Evolutionary conservation across 148 eudicot species (phyloP).

Genomic region (Fagopyrum esculentum): DNA sequence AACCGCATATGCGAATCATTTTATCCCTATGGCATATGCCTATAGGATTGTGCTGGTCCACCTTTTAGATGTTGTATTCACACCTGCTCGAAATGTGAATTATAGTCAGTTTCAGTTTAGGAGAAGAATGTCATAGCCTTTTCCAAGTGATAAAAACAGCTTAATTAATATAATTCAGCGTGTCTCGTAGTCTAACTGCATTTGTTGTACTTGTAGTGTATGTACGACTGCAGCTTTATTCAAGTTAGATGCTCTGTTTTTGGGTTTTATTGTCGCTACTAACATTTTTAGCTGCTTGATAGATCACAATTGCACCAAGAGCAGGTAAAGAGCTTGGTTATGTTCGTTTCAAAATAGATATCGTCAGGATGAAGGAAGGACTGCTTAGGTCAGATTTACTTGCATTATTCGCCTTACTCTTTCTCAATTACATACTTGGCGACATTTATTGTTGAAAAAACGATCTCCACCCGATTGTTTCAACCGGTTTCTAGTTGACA

Average conservation of each 20-base stretch:
- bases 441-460: too few species aligned
- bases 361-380: constrained; percentile 52
- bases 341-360: constrained; percentile 66
- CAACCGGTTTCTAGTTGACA: too few species aligned
- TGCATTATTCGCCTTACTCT: background rate
- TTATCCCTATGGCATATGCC: background rate
- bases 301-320: constrained; percentile 88
- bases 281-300: constrained; percentile 18
- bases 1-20: background rate
- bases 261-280: background rate
- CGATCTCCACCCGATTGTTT: too few species aligned
- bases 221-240: constrained; percentile 1
- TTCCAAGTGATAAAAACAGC: constrained; percentile 1
- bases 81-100: too few species aligned
- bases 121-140: background rate
- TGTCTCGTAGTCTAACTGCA: background rate
- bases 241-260: background rate
- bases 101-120: background rate
- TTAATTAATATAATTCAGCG: background rate
- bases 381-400: constrained; percentile 48
- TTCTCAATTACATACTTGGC: background rate
- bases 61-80: too few species aligned
- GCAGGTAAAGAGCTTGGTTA: constrained; percentile 88
- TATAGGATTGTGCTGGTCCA: background rate
- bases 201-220: background rate